Conservation (phyloP, 2,329 filamentous ascomycete species). For the Colletotrichum abscissum region DNA sequence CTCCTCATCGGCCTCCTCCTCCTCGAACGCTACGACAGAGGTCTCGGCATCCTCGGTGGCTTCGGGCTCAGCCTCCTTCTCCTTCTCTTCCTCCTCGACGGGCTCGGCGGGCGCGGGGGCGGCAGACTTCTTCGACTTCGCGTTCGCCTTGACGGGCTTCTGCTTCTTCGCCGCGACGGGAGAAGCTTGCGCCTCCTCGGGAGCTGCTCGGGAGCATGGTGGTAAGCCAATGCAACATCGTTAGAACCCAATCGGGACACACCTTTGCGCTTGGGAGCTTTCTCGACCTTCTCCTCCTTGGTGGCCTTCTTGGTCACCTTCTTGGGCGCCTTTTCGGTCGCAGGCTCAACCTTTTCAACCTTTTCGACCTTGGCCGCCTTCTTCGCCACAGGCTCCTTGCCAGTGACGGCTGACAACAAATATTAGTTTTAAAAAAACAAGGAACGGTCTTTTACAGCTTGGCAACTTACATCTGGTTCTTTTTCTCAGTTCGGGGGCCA, state of each 20-base stretch:
- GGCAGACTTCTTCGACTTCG: conserved; percentile 59
- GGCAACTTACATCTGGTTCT: conserved; percentile 44
- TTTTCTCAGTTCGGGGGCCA: conserved; percentile 58
- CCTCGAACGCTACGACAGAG: conserved; percentile 36
- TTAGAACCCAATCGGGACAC: conserved; percentile 9
- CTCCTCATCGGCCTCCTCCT: conserved; percentile 47
- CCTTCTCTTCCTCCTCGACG: conserved; percentile 39
- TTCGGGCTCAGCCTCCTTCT: conserved; percentile 38
- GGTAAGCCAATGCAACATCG: conserved; percentile 38
- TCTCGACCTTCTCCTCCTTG: conserved; percentile 45
- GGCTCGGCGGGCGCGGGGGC: conserved; percentile 44
- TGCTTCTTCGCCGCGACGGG: conserved; percentile 58
- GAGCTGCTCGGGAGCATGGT: conserved; percentile 42
- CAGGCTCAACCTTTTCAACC: conserved; percentile 30
- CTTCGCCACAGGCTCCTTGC: conserved; percentile 46
- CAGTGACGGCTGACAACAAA: conserved; percentile 41
- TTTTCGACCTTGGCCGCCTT: conserved; percentile 32
- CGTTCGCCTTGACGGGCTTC: conserved; percentile 57
- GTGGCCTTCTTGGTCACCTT: conserved; percentile 37
- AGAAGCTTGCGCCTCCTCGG: conserved; percentile 57
- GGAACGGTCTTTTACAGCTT: not conserved
- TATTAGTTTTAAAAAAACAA: not conserved
- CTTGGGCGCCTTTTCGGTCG: conserved; percentile 14
- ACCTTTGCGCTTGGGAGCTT: conserved; percentile 51
- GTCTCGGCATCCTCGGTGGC: conserved; percentile 38